phyloP scores from a whole-genome alignment of 202 grass and related monocot species.

The Schoenoplectus tabernaemontani region DNA sequence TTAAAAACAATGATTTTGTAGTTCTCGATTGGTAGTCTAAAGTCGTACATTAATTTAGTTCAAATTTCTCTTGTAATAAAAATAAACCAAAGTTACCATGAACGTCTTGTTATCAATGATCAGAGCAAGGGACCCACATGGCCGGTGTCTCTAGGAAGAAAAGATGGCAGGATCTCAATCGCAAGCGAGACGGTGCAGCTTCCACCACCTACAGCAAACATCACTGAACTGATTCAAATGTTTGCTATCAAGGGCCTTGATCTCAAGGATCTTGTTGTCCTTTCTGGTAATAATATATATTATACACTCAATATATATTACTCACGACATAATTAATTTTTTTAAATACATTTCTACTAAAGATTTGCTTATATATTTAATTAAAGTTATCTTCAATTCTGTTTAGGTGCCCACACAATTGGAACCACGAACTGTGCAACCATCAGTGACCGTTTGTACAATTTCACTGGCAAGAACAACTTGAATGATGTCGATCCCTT shows the following conservation, averaged over 20 bases:
- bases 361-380: no score
- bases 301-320: no score
- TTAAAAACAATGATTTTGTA: no score
- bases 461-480: conserved; percentile 58
- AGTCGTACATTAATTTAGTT: no score
- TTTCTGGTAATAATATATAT: neutral
- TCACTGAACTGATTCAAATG: conserved; percentile 32
- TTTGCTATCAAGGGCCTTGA: conserved; percentile 48
- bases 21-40: no score
- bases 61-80: no score
- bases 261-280: conserved; percentile 39
- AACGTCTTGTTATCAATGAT: no score
- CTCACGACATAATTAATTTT: no score
- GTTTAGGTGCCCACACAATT: conserved; percentile 55
- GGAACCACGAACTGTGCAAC: conserved; percentile 44
- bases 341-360: no score
- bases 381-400: no score
- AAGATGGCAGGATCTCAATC: conserved; percentile 40
- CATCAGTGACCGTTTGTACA: conserved; percentile 60
- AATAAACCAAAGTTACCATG: no score
- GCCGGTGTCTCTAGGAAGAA: conserved; percentile 36
- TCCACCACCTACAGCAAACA: conserved; percentile 35
- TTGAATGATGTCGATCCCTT: conserved; percentile 49
- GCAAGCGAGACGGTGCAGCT: conserved; percentile 40
- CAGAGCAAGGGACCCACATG: conserved; percentile 30